A percentile compares a stretch with the other conserved stretches of the same genome.
Evolutionary conservation across 2,329 filamentous ascomycete species (phyloP).

Genomic region (Trichoderma simmonsii): DNA sequence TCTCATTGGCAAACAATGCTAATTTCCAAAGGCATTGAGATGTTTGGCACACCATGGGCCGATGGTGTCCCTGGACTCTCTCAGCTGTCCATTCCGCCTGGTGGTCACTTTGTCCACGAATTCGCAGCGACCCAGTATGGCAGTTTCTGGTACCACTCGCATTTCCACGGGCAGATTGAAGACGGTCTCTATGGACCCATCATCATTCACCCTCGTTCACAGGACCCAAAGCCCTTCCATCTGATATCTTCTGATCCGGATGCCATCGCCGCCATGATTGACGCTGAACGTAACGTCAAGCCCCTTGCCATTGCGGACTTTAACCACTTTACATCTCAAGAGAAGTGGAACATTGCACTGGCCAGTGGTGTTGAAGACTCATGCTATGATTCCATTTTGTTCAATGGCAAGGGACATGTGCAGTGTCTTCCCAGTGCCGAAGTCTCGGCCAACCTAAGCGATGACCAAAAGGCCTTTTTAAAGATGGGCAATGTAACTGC

Average conservation of each 20-base stretch:
- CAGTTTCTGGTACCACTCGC: constrained; percentile 60
- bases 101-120: constrained; percentile 47
- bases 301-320: constrained; percentile 56
- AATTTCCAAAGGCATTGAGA: constrained; percentile 41
- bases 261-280: constrained; percentile 41
- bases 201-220: constrained; percentile 41
- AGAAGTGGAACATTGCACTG: constrained; percentile 43
- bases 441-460: constrained; percentile 38
- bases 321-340: constrained; percentile 50
- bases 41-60: constrained; percentile 54
- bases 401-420: constrained; percentile 60
- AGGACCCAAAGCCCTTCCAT: constrained; percentile 44
- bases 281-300: constrained; percentile 45
- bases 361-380: constrained; percentile 46
- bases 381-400: constrained; percentile 59
- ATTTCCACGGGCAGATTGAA: constrained; percentile 53
- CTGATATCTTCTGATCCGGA: constrained; percentile 41
- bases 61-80: constrained; percentile 58
- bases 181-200: constrained; percentile 60
- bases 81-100: constrained; percentile 50
- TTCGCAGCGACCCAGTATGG: constrained; percentile 57
- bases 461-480: constrained; percentile 32
- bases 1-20: neutral
- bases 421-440: constrained; percentile 47
- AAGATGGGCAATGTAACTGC: constrained; percentile 27